Conservation (phyloP, 2,329 filamentous ascomycete genomes). For the Fusarium musae region DNA sequence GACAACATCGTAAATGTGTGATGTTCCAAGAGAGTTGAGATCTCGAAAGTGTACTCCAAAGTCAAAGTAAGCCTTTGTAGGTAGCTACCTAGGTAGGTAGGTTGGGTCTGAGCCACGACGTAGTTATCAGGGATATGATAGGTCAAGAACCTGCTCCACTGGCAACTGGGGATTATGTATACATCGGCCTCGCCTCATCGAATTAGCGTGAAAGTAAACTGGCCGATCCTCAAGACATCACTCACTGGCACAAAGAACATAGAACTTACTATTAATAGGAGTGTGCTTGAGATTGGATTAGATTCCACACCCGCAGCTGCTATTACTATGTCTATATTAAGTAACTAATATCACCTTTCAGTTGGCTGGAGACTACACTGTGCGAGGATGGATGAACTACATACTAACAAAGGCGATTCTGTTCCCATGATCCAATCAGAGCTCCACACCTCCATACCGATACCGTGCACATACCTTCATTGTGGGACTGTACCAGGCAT, state of each 20-base stretch:
- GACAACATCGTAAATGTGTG: neutral
- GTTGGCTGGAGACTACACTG: neutral
- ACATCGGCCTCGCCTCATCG: neutral
- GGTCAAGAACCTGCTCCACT: constrained; percentile 2
- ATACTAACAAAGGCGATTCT: neutral
- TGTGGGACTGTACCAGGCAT: neutral
- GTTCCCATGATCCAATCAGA: neutral
- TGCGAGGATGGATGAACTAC: neutral
- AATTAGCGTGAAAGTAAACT: constrained; percentile 2
- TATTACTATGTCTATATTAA: neutral
- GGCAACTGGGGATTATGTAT: constrained; percentile 4
- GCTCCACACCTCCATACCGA: neutral
- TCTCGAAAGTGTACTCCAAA: neutral
- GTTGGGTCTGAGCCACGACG: constrained; percentile 22
- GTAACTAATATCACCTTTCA: neutral
- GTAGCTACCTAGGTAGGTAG: neutral
- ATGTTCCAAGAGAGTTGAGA: neutral
- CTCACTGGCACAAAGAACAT: neutral
- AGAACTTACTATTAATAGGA: neutral
- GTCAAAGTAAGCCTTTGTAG: constrained; percentile 4
- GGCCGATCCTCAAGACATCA: neutral
- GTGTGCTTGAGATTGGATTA: neutral
- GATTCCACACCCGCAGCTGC: neutral
- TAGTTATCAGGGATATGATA: constrained; percentile 24
- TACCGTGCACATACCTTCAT: neutral